These are phyloP conservation scores for Aspergillus cejpii DNA, from an alignment of 2,329 filamentous ascomycete genomes.

Conservation along the genomic window DNA sequence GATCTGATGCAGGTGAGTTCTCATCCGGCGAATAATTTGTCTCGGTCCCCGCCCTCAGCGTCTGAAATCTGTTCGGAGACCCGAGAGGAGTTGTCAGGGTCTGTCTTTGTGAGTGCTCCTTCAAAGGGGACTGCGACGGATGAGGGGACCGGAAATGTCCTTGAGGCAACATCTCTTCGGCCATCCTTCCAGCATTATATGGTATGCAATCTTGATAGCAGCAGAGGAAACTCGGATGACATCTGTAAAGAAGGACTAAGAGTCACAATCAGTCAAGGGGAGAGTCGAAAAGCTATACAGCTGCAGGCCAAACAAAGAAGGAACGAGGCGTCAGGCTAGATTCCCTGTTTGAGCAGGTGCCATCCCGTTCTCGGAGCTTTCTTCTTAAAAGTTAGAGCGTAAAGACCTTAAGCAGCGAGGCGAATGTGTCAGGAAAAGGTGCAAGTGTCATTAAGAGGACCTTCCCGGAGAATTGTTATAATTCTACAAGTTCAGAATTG, in stretches of 20 bases:
- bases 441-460: background rate
- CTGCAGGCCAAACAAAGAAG: background rate
- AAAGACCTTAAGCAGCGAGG: background rate
- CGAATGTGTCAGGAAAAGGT: background rate
- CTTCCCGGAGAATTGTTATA: slow-evolving; percentile 31
- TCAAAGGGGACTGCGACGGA: background rate
- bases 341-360: slow-evolving; percentile 6
- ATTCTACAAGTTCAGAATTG: slow-evolving; percentile 37
- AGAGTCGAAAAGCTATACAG: background rate
- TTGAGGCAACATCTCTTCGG: background rate
- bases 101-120: background rate
- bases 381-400: background rate
- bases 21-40: background rate
- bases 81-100: background rate
- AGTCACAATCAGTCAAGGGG: background rate
- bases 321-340: background rate
- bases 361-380: background rate
- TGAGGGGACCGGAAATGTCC: background rate
- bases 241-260: background rate
- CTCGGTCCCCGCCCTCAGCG: background rate
- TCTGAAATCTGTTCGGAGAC: background rate
- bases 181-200: background rate
- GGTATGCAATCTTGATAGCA: background rate
- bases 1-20: background rate
- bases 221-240: background rate